Conservation (phyloP, 345 rosid genomes). For the Moringa oleifera region DNA sequence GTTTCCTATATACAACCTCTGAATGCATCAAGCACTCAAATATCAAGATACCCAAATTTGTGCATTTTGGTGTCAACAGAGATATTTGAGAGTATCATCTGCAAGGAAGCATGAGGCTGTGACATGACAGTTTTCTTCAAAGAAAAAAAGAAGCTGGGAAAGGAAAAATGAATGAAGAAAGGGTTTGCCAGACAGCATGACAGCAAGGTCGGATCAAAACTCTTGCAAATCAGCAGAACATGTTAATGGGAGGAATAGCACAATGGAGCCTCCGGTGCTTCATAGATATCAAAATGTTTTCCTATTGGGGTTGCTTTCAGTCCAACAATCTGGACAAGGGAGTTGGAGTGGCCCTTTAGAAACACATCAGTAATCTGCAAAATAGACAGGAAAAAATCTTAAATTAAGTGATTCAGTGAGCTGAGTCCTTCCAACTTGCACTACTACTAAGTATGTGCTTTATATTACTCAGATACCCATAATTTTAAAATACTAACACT, state of each 20-base stretch:
- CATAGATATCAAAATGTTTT: conserved; percentile 17
- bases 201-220: background rate
- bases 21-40: background rate
- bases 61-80: background rate
- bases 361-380: conserved; percentile 24
- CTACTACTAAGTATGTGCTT: background rate
- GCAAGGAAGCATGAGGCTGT: conserved; percentile 1
- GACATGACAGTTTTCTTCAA: background rate
- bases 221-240: background rate
- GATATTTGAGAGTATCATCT: background rate
- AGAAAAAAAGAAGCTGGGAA: background rate
- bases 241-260: conserved; percentile 8
- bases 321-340: conserved; percentile 30
- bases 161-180: conserved; percentile 3
- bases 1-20: background rate
- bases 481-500: background rate
- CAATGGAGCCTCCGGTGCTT: conserved; percentile 20
- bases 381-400: background rate
- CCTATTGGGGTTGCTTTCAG: conserved; percentile 17
- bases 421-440: background rate
- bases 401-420: background rate
- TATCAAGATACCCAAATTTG: too few relatives aligned
- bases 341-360: conserved; percentile 25
- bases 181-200: too few relatives aligned
- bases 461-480: background rate